Base-by-base conservation (phyloP, 306 rosid species). In the Pachyrhizus erosus region DNA sequence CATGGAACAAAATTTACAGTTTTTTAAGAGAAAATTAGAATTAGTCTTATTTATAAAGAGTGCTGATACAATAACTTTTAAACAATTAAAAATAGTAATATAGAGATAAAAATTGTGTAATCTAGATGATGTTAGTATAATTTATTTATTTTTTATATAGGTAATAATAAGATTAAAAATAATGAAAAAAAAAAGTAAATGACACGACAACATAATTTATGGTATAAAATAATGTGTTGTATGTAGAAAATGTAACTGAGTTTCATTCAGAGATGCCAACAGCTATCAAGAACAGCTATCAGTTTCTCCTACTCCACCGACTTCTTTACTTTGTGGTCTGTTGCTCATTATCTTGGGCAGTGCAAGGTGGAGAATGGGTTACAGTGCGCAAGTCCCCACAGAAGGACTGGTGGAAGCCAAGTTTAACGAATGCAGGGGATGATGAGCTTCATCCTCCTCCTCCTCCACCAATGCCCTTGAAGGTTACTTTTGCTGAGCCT, bases 321-420 rank as follows among this genome's bases (percentile, higher is more conserved):
- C 86, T 67, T 54, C 26, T 70, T 27, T 62, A 23, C 23, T 27
- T 5, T 31, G 48, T 57, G 0, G 14, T 66, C 11, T 27, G 37
- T 20, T 62, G 1, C 14, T 40, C 17, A 11, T 11, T 62, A 29
- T 51, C 37, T 40, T 18, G 12, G 66, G 37, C 23, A 37, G 84
- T 86, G 93, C 91, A 84, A 67, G 91, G 86, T 66, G 87, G 64
- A 20, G 97, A 77, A 13, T 71, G 90, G 92, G 86, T 89, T 84
- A 57, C 81, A 78, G 90, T 86, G 78, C 79, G 81, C 20, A 43
- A 33, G 9, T 83, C 87, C 49, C 79, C 87, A 48, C 90, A 82
- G 85, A 93, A 80, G 70, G 89, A 88, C 42, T 24, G 88, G 48
- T 93, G 96, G 97, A 75, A 70, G 7, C 92, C 95, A 33, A 89